phyloP scores from a whole-genome alignment of 805 yeast species.

The Metschnikowia aberdeeniae region DNA sequence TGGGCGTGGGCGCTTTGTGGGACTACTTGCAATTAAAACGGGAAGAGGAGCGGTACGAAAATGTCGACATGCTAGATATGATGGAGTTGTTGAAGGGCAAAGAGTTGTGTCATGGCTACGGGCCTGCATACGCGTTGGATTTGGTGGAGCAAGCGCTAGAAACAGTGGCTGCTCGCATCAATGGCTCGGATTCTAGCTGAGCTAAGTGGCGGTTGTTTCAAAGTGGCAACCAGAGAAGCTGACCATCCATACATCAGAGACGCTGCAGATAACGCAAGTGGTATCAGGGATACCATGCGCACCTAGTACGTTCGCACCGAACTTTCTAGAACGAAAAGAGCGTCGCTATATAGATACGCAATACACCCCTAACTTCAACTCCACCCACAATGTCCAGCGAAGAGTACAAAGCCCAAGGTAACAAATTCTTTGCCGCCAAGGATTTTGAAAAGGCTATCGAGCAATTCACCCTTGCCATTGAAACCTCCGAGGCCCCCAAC shows the following conservation, averaged over 20 bases:
- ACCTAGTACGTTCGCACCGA: constrained; percentile 10
- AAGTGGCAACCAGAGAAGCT: too few species aligned
- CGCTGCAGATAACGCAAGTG: neutral
- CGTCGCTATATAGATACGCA: constrained; percentile 5
- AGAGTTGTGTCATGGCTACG: constrained; percentile 76
- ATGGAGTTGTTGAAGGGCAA: constrained; percentile 59
- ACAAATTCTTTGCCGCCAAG: constrained; percentile 86
- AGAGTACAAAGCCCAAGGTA: constrained; percentile 86
- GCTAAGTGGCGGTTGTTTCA: too few species aligned
- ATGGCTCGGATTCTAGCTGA: neutral
- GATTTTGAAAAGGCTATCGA: constrained; percentile 79
- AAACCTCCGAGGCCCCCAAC: constrained; percentile 73
- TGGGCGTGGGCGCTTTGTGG: constrained; percentile 81
- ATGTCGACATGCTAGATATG: constrained; percentile 53
- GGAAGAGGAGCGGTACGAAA: constrained; percentile 42
- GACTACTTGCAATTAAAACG: constrained; percentile 56
- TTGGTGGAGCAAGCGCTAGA: constrained; percentile 32
- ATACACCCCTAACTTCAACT: neutral
- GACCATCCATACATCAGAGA: too few species aligned
- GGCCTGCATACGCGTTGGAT: constrained; percentile 58
- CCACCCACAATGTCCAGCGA: constrained; percentile 51
- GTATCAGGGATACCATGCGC: neutral
- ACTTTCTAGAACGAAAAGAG: constrained; percentile 17
- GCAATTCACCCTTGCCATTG: constrained; percentile 81
- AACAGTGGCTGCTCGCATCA: constrained; percentile 6